phyloP scores from a whole-genome alignment of 2,329 filamentous ascomycete species.

The Xylaria sp. region DNA sequence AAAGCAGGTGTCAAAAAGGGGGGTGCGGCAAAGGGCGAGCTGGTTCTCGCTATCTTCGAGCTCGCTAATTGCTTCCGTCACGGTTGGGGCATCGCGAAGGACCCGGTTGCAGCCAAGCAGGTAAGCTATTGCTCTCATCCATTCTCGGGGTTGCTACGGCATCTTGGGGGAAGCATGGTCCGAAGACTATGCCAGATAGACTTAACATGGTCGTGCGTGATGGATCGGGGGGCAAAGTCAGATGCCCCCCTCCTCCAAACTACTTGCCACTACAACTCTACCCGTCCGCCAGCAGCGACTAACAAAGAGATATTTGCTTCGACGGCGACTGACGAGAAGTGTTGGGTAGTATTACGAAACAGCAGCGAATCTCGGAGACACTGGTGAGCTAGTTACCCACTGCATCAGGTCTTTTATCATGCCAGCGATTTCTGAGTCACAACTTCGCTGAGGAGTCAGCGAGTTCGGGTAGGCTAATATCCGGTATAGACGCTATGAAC shows the following conservation, averaged over 20 bases:
- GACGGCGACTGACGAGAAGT: constrained; percentile 33
- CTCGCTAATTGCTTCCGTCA: constrained; percentile 91
- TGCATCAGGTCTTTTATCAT: constrained; percentile 8
- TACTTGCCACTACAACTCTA: constrained; percentile 11
- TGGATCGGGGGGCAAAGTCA: constrained; percentile 10
- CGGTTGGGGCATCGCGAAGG: constrained; percentile 89
- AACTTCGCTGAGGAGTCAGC: constrained; percentile 29
- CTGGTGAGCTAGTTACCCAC: constrained; percentile 55
- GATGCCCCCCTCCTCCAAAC: not conserved
- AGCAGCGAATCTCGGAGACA: constrained; percentile 93
- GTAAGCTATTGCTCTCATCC: constrained; percentile 46
- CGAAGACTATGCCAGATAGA: not conserved
- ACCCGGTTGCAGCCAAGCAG: constrained; percentile 81
- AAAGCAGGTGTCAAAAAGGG: constrained; percentile 89
- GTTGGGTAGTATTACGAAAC: constrained; percentile 87
- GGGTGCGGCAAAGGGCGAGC: constrained; percentile 91
- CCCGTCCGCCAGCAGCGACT: not conserved
- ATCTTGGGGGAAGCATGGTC: constrained; percentile 7
- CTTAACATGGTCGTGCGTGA: no score
- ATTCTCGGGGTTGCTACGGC: constrained; percentile 2
- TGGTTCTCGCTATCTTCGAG: constrained; percentile 96
- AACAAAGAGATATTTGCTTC: constrained; percentile 3
- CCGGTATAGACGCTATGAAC: constrained; percentile 84
- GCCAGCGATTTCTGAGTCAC: constrained; percentile 31
- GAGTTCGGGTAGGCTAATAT: constrained; percentile 31